Evolutionary conservation across 495 filamentous ascomycete species (phyloP), one percentile per base, ranked within the genome.

Genomic region (Clohesyomyces aquaticus): DNA sequence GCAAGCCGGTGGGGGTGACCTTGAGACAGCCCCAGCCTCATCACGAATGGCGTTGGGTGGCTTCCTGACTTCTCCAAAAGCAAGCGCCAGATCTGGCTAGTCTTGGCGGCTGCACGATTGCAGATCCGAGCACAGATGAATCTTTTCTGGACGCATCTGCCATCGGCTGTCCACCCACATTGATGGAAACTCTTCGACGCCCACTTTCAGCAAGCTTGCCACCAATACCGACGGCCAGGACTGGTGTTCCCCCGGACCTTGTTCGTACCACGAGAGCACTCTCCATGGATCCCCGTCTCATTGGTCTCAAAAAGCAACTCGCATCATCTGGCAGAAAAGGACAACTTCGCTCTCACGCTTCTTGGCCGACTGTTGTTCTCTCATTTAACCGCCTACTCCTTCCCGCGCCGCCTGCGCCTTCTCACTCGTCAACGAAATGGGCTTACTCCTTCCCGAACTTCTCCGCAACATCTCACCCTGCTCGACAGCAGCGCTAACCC

Each of bases 221-320:
- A 57, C 67, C 56, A 64, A 59, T 38, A 66, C 61, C 57, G 52
- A 25, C 26, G 9, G 18, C 18, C 52, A 50, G 61, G 49, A 11
- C 48, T 53, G n/a, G 51, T 53, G 41, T 22, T 43, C 22, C 47
- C 62, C 4, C 23, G 35, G 47, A 23, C 43, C 47, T 1, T 26
- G 46, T 38, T 58, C 48, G 61, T 62, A 49, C 49, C 2, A 48
- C 63, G 3, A 19, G 26, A 46, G 32, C 8, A 22, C 12, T 26
- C 29, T 38, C 22, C 23, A 49, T 63, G 53, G 58, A 56, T 42
- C 57, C 19, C 32, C n/a, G 59, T 66, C 29, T 70, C 42, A 70
- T 63, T 70, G 63, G 67, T 63, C 52, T 70, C 43, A 48, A 61
- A 61, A 67, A 59, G 45, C 58, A 58, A 63, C 43, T n/a, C 38